Evolutionary conservation across 2,329 filamentous ascomycete genomes (phyloP), one percentile per base, ranked within the genome.

Genomic region (Penicillium griseofulvum): DNA sequence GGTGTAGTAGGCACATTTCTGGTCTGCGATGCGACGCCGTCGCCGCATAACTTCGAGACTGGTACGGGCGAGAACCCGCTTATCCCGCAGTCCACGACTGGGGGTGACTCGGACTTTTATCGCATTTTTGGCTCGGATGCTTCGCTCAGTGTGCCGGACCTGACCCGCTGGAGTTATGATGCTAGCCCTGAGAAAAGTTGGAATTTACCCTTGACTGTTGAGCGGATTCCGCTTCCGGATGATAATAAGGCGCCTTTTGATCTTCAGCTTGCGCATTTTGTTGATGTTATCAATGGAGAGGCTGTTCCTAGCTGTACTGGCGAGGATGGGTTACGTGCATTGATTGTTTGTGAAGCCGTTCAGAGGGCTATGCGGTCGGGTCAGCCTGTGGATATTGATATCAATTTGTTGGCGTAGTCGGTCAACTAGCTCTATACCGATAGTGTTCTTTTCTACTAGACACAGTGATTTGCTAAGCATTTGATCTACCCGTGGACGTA

Each of bases 31-130:
- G 75, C 76, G 8, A 73, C 76, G 0, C 76, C 80, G 0, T 80
- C 78, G 0, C 79, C 80, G 1, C 77, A 83, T 64, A 81, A 75
- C 54, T 85, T 84, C 46, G 83, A 85, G 64, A 68, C 75, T 2
- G 83, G 81, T 0, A 85, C 83, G 0, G 82, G 82, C 2, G 83
- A 86, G 68, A 86, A 85, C 55, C 80, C 82, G 0, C 65, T 74
- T 0, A 79, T 85, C 46, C 77, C 81, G 0, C 66, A 68, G 8
- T 66, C 71, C 5, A 22, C 52, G 3, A 54, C 57, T 14, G 2
- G 70, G 65, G 0, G 69, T 68, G 55, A 77, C 76, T 58, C 64
- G 14, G 68, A 70, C 37, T 79, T 82, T 47, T 85, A 84, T 55
- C 75, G 81, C 0, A 77, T 85, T n/a, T 80, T 84, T 56, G 82